Percentiles rank a stretch among this genome's conserved stretches.
These are phyloP conservation scores for Xylariaceae sp. DNA, from an alignment of 2,329 filamentous ascomycete species.

Conservation along the genomic window DNA sequence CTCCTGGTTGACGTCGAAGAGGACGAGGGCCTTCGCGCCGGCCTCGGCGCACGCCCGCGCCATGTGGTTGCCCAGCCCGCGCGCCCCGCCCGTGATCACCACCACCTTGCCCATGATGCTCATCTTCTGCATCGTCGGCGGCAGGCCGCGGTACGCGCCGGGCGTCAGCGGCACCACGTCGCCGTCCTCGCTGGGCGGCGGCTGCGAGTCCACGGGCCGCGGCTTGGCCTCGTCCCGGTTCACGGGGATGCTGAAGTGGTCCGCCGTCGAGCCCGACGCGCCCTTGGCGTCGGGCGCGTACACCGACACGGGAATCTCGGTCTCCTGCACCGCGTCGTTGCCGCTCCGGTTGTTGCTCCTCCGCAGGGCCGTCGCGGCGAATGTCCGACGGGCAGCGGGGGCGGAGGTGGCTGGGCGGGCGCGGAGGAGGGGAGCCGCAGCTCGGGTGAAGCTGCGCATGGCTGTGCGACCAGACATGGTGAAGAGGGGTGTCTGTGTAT, in stretches of 20 bases:
- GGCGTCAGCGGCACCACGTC: constrained; percentile 44
- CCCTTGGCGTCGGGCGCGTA: constrained; percentile 43
- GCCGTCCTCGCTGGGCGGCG: constrained; percentile 38
- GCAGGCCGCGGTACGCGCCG: constrained; percentile 47
- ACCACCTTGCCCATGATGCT: constrained; percentile 63
- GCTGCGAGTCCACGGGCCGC: constrained; percentile 32
- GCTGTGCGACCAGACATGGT: constrained; percentile 26
- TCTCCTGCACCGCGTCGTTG: constrained; percentile 48
- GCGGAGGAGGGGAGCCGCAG: constrained; percentile 22
- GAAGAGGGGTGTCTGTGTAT: constrained; percentile 1
- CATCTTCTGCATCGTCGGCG: constrained; percentile 62
- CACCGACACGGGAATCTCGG: constrained; percentile 49
- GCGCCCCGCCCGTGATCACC: constrained; percentile 66
- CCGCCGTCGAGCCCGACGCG: constrained; percentile 29
- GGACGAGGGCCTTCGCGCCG: constrained; percentile 64
- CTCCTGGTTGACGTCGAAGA: constrained; percentile 71
- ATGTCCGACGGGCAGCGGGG: constrained; percentile 25
- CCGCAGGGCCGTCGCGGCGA: constrained; percentile 29
- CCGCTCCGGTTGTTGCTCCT: constrained; percentile 20
- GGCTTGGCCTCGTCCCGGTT: constrained; percentile 34
- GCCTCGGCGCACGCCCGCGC: constrained; percentile 70
- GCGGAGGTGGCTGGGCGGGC: constrained; percentile 14
- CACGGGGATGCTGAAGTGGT: constrained; percentile 50
- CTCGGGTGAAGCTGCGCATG: constrained; percentile 23
- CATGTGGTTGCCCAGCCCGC: constrained; percentile 73